These are phyloP conservation scores for Holtermannia corniformis DNA, from an alignment of 768 basidiomycete genomes.

Conservation along the genomic window DNA sequence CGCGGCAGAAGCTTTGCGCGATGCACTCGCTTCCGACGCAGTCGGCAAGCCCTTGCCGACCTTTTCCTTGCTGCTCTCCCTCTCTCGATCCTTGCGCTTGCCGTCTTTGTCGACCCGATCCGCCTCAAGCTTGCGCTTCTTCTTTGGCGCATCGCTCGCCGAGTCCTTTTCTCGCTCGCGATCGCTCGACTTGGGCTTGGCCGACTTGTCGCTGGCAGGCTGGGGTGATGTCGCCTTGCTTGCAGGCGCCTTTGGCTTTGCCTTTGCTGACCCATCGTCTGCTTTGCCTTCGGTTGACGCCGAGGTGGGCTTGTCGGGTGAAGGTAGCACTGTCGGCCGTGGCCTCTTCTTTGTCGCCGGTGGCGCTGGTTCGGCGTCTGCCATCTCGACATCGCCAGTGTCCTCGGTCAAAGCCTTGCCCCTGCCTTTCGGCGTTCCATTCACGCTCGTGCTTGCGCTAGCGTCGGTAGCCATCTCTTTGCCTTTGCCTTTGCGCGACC, in stretches of 20 bases:
- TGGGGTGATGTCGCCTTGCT: neutral
- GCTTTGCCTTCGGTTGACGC: neutral
- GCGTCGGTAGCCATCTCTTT: neutral
- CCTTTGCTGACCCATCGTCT: neutral
- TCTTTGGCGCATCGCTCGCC: slow-evolving; percentile 1
- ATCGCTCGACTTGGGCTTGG: neutral
- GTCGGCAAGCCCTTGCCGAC: neutral
- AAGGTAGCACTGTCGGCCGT: neutral
- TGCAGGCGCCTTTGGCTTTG: too few relatives aligned
- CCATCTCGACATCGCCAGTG: neutral
- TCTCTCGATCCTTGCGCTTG: neutral
- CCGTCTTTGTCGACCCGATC: neutral
- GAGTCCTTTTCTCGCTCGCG: slow-evolving; percentile 9
- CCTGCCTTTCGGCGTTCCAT: neutral
- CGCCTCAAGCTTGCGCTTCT: slow-evolving; percentile 1
- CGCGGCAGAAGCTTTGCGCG: neutral
- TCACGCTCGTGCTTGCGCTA: neutral
- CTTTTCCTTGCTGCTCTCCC: neutral
- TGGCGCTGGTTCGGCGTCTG: neutral
- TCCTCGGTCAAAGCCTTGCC: neutral
- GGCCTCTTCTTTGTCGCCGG: neutral
- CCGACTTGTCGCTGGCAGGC: neutral
- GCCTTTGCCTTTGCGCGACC: slow-evolving; percentile 2
- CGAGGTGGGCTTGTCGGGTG: neutral
- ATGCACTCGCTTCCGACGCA: neutral